These are phyloP conservation scores for Suhomyces atakaporum DNA, from an alignment of 1,139 yeast species.

Conservation along the genomic window DNA sequence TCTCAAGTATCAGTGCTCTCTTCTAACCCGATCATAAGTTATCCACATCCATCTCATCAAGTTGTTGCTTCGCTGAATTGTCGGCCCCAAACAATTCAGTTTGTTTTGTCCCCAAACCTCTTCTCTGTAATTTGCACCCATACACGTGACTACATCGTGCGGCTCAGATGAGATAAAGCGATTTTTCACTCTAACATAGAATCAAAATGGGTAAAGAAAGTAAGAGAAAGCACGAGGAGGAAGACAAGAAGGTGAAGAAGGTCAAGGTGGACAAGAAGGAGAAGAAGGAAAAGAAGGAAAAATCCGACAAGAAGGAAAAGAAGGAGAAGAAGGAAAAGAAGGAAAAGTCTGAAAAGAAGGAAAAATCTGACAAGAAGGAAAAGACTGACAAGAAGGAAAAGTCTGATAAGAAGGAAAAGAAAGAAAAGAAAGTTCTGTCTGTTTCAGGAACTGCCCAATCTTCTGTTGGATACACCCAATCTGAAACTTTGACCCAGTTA, in stretches of 20 bases:
- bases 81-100: too few relatives aligned
- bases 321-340: slow-evolving; percentile 41
- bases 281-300: slow-evolving; percentile 42
- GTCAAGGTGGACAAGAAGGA: slow-evolving; percentile 22
- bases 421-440: slow-evolving; percentile 12
- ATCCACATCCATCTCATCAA: too few relatives aligned
- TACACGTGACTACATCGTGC: slow-evolving; percentile 17
- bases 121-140: slow-evolving; percentile 6
- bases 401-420: slow-evolving; percentile 13
- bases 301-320: slow-evolving; percentile 46
- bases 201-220: slow-evolving; percentile 33
- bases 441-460: slow-evolving; percentile 16
- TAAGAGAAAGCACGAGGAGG: slow-evolving; percentile 45
- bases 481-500: slow-evolving; percentile 28
- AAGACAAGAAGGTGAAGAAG: slow-evolving; percentile 38
- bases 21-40: too few relatives aligned
- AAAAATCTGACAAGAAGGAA: slow-evolving; percentile 15
- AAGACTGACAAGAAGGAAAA: slow-evolving; percentile 19
- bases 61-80: too few relatives aligned
- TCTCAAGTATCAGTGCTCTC: too few relatives aligned
- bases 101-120: too few relatives aligned
- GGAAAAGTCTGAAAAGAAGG: slow-evolving; percentile 31
- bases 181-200: slow-evolving; percentile 11
- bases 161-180: slow-evolving; percentile 12
- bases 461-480: slow-evolving; percentile 30